Evolutionary conservation across 805 yeast species (phyloP).

Genomic region (Yarrowia sp.): DNA sequence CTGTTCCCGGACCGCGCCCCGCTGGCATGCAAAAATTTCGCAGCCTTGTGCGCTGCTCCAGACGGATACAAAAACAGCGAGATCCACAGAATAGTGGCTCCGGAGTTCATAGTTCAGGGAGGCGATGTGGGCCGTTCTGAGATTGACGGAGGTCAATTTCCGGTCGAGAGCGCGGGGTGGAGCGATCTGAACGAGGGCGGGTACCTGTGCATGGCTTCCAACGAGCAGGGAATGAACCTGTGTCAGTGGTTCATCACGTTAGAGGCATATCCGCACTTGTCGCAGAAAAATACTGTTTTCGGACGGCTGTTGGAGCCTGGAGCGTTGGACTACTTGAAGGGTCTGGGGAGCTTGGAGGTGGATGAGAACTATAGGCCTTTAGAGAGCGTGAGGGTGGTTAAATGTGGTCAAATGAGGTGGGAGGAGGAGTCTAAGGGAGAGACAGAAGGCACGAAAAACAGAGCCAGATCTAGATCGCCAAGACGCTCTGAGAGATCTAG

Average conservation of each 20-base stretch:
- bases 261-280: slow-evolving; percentile 7
- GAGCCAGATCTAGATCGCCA: no score
- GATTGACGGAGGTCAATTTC: not conserved
- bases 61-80: slow-evolving; percentile 21
- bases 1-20: slow-evolving; percentile 21
- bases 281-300: slow-evolving; percentile 4
- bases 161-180: slow-evolving; percentile 30
- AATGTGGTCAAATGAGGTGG: slow-evolving; percentile 21
- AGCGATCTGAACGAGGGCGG: slow-evolving; percentile 8
- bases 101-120: slow-evolving; percentile 34
- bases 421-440: not conserved
- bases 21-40: slow-evolving; percentile 9
- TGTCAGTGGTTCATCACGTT: slow-evolving; percentile 24
- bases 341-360: not conserved
- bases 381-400: slow-evolving; percentile 13
- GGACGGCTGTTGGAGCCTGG: slow-evolving; percentile 11
- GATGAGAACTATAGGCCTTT: slow-evolving; percentile 20
- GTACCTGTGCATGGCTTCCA: slow-evolving; percentile 24
- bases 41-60: not conserved
- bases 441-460: no score
- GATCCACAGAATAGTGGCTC: slow-evolving; percentile 16
- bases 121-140: slow-evolving; percentile 9
- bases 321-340: not conserved
- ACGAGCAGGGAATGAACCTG: not conserved
- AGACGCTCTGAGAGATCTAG: no score